phyloP scores from a whole-genome alignment of 352 stramenopile species.

The Pythium phragmitis region DNA sequence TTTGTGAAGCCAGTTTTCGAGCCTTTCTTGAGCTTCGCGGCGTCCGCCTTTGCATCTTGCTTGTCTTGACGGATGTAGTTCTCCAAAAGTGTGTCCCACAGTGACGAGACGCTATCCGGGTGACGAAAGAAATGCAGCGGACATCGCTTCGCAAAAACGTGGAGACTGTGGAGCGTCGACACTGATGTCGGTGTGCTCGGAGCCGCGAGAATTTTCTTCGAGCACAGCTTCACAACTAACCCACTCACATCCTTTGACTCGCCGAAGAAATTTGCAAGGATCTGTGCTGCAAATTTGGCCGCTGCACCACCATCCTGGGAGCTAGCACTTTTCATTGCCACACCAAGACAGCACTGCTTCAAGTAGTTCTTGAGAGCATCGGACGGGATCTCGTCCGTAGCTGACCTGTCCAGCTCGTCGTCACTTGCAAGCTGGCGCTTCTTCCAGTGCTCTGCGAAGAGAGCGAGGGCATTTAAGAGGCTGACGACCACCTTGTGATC shows the following conservation, averaged over 20 bases:
- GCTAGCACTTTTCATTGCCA: conserved; percentile 17
- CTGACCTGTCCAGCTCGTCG: conserved; percentile 24
- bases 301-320: conserved; percentile 29
- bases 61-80: conserved; percentile 38
- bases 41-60: conserved; percentile 8
- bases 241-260: conserved; percentile 32
- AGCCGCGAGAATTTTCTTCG: conserved; percentile 42
- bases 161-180: conserved; percentile 55
- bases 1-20: conserved; percentile 19
- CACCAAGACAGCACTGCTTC: conserved; percentile 48
- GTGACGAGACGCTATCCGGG: conserved; percentile 25
- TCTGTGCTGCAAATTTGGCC: conserved; percentile 52
- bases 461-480: conserved; percentile 47
- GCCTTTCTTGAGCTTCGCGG: conserved; percentile 24
- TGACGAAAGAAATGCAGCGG: conserved; percentile 15
- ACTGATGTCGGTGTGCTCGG: conserved; percentile 24
- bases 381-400: conserved; percentile 33
- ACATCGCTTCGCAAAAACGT: conserved; percentile 64
- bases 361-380: conserved; percentile 39
- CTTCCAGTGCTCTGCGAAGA: conserved; percentile 54
- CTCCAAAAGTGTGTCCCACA: conserved; percentile 53
- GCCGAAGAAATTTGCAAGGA: conserved; percentile 50
- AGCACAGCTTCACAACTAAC: conserved; percentile 51
- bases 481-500: conserved; percentile 47
- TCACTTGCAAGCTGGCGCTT: conserved; percentile 14